These are phyloP conservation scores for Vaccinium myrtillus DNA, from an alignment of 148 eudicot genomes.

Conservation along the genomic window DNA sequence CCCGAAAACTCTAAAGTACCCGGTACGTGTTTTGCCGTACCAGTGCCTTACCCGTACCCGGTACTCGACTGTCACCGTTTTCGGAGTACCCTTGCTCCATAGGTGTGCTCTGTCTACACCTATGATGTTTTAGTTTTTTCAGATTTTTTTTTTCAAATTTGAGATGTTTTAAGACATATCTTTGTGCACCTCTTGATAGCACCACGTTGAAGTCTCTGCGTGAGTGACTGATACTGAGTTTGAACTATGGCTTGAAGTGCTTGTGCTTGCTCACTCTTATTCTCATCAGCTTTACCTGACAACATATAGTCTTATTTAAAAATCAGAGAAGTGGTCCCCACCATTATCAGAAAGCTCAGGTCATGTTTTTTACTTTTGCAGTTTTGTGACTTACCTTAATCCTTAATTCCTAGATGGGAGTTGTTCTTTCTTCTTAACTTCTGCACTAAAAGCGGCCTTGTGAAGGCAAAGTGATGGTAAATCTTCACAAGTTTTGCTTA, in stretches of 20 bases:
- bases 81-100: too few species aligned
- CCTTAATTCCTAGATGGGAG: neutral
- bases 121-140: neutral
- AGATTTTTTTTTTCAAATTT: neutral
- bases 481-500: neutral
- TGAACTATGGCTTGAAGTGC: neutral
- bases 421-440: neutral
- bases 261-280: neutral
- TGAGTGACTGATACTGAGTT: neutral
- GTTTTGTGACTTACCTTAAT: slow-evolving; percentile 1
- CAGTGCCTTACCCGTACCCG: too few species aligned
- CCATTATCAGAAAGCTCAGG: neutral
- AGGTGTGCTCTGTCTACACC: neutral
- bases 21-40: too few species aligned
- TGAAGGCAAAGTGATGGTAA: slow-evolving; percentile 4
- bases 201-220: neutral
- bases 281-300: neutral
- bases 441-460: neutral
- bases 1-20: too few species aligned
- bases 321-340: neutral
- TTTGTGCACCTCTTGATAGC: neutral
- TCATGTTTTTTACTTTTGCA: neutral
- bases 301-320: neutral
- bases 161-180: neutral
- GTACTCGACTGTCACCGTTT: too few species aligned